Percentiles rank a stretch among this genome's conserved stretches.
phyloP scores from a whole-genome alignment of 495 filamentous ascomycete species.

The Neurospora hispaniola region DNA sequence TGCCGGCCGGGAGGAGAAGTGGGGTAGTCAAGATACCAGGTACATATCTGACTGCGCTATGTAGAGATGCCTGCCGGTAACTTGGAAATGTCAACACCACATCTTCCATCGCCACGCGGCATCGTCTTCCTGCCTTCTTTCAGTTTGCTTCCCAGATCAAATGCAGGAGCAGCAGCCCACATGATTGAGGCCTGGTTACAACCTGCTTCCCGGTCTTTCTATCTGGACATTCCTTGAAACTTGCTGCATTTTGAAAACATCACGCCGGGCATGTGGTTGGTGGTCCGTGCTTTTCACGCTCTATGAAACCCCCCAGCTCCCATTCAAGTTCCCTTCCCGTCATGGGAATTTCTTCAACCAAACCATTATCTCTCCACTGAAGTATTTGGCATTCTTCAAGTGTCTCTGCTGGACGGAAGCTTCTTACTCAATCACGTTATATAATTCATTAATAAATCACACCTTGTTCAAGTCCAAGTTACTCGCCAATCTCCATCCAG shows the following conservation, averaged over 20 bases:
- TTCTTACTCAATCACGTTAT: neutral
- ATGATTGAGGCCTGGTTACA: neutral
- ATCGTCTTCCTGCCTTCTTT: neutral
- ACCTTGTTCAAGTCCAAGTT: neutral
- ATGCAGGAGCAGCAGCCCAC: neutral
- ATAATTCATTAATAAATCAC: neutral
- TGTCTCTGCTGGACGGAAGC: neutral
- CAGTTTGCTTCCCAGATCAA: neutral
- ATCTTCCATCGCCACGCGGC: neutral
- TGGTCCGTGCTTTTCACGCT: neutral
- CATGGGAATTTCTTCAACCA: neutral
- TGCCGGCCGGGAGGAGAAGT: neutral
- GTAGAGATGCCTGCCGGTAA: neutral
- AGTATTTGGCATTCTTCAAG: neutral
- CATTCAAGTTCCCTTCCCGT: neutral
- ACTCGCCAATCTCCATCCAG: neutral
- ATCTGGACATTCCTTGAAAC: neutral
- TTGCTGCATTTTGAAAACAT: neutral
- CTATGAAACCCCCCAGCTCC: neutral
- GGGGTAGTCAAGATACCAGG: neutral
- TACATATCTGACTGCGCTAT: neutral
- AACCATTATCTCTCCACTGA: neutral
- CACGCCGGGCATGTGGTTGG: neutral
- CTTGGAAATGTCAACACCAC: neutral
- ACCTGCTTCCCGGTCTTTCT: neutral